Percentiles rank a stretch among this genome's conserved stretches.
Evolutionary conservation across 768 basidiomycete species (phyloP).

Genomic region (Pholiota molesta): DNA sequence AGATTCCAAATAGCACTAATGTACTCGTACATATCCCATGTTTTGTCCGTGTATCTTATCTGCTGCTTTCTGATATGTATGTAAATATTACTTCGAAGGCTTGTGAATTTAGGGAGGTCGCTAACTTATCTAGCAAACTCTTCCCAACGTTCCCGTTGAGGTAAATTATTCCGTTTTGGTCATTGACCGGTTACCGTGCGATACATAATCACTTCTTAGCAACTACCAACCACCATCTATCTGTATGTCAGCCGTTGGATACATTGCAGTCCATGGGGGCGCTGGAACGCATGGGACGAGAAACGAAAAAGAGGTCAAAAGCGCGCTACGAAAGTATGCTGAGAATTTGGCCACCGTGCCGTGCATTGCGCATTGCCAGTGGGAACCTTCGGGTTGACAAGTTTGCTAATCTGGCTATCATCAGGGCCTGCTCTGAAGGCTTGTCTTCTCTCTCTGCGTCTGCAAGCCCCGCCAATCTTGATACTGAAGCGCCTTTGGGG

Average conservation of each 20-base stretch:
- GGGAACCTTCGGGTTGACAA: not conserved
- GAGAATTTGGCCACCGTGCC: not conserved
- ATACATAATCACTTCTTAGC: conserved; percentile 1
- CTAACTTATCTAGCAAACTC: not conserved
- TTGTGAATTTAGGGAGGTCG: not conserved
- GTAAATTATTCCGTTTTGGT: conserved; percentile 15
- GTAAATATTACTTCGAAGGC: no score
- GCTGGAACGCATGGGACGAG: conserved; percentile 64
- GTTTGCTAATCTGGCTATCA: not conserved
- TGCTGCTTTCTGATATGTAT: not conserved
- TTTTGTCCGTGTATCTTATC: not conserved
- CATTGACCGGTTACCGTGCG: not conserved
- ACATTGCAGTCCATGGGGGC: conserved; percentile 76
- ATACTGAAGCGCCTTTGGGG: not conserved
- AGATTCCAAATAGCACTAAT: not conserved
- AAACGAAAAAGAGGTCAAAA: conserved; percentile 56
- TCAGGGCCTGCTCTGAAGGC: conserved; percentile 57
- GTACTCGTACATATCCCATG: no score
- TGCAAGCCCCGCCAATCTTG: not conserved
- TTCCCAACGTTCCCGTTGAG: conserved; percentile 11
- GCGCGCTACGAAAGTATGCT: conserved; percentile 56
- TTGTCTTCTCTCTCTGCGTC: conserved; percentile 8
- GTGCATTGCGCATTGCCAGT: not conserved
- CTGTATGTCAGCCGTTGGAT: conserved; percentile 26
- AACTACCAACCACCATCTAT: conserved; percentile 13